Evolutionary conservation across 2,329 filamentous ascomycete species (phyloP).

Genomic region (Cryphonectria japonica): DNA sequence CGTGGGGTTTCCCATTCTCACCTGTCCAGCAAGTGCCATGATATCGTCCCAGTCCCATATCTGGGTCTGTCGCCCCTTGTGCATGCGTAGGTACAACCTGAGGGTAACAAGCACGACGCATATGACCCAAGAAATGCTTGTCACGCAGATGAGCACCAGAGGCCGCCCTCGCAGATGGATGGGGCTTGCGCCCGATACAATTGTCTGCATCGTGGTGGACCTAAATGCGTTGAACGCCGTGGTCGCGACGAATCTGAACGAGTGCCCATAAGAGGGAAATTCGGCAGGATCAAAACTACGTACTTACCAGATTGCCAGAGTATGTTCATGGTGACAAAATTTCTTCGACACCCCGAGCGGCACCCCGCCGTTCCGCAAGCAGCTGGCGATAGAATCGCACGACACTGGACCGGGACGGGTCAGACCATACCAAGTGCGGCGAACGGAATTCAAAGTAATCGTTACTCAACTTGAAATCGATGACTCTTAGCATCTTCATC

Average conservation of each 20-base stretch:
- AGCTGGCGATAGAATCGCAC: neutral
- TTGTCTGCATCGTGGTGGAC: neutral
- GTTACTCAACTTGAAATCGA: neutral
- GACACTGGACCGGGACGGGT: neutral
- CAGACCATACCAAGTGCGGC: neutral
- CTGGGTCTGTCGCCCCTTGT: neutral
- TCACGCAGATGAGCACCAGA: neutral
- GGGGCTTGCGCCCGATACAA: neutral
- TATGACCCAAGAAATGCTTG: neutral
- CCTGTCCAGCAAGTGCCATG: neutral
- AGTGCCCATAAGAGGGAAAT: neutral
- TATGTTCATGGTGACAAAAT: neutral
- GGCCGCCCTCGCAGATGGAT: neutral
- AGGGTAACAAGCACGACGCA: neutral
- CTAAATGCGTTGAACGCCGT: neutral
- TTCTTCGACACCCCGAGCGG: neutral
- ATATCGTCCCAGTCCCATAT: slow-evolving; percentile 1
- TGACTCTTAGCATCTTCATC: neutral
- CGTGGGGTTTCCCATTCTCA: neutral
- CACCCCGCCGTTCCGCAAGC: neutral
- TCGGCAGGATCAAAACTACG: neutral
- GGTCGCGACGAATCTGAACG: neutral
- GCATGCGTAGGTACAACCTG: neutral
- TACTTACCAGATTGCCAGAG: neutral
- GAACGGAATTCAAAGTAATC: neutral